Conservation (phyloP, 176 grass and related monocot species). For the Hsuehochloa calcarea region DNA sequence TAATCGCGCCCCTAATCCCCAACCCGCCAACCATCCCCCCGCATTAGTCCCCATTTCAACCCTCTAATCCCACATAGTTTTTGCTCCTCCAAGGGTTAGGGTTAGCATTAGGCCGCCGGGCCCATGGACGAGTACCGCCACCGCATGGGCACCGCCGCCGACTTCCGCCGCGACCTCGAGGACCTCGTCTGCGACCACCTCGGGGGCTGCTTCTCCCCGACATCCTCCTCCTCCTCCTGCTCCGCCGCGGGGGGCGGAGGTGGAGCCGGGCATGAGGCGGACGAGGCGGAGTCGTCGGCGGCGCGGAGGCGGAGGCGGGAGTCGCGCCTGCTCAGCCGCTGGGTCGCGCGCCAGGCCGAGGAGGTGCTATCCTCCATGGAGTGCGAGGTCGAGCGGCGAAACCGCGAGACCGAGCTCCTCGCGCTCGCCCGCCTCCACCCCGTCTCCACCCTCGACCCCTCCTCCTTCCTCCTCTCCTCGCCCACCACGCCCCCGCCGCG, state of each 20-base stretch:
- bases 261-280: conserved; percentile 1
- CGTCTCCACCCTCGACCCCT: conserved; percentile 83
- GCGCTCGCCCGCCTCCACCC: conserved; percentile 82
- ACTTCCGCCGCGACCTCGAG: conserved; percentile 96
- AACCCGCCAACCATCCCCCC: conserved; percentile 14
- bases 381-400: conserved; percentile 70
- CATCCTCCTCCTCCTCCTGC: conserved; percentile 61
- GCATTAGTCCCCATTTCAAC: conserved; percentile 4
- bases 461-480: conserved; percentile 58
- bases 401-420: conserved; percentile 86
- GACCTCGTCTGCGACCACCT: conserved; percentile 97
- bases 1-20: conserved; percentile 22
- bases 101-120: background rate
- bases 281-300: conserved; percentile 48
- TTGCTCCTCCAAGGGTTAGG: conserved; percentile 14
- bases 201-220: conserved; percentile 70
- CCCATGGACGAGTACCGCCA: conserved; percentile 57
- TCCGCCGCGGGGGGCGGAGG: conserved; percentile 36
- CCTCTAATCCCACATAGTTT: conserved; percentile 4
- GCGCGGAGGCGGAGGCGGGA: conserved; percentile 56
- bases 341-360: conserved; percentile 95
- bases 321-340: conserved; percentile 78
- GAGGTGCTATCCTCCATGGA: conserved; percentile 98
- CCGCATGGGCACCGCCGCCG: conserved; percentile 66
- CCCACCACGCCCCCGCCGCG: conserved; percentile 39